phyloP scores from a whole-genome alignment of 2,329 filamentous ascomycete genomes.

The Curvularia eragrostidis region DNA sequence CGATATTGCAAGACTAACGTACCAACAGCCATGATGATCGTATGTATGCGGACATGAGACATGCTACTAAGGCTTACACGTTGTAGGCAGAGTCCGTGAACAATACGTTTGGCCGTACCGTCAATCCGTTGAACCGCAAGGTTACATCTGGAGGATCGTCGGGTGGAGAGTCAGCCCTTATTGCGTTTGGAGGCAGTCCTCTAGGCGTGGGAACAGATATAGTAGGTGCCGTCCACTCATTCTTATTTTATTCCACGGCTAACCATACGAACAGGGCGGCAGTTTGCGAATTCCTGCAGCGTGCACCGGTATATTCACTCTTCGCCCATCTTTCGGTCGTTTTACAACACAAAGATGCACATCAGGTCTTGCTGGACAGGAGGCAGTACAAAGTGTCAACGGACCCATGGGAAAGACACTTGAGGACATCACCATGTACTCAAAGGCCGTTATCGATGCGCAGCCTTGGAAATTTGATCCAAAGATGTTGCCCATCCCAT shows the following conservation, averaged over 20 bases:
- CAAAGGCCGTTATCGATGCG: conserved; percentile 50
- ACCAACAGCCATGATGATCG: conserved; percentile 72
- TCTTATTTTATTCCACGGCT: conserved; percentile 2
- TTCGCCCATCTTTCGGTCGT: conserved; percentile 64
- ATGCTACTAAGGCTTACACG: conserved; percentile 9
- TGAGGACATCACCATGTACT: conserved; percentile 57
- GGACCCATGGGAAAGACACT: conserved; percentile 67
- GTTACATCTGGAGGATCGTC: conserved; percentile 70
- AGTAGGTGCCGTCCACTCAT: conserved; percentile 33
- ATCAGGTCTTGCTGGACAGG: conserved; percentile 69
- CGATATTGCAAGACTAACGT: conserved; percentile 76
- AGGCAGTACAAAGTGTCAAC: conserved; percentile 68
- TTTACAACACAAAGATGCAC: conserved; percentile 63
- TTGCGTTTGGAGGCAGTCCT: conserved; percentile 64
- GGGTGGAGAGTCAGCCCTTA: conserved; percentile 70
- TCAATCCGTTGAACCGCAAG: conserved; percentile 66
- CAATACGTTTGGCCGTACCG: conserved; percentile 67
- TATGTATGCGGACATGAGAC: conserved; percentile 15
- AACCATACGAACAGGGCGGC: conserved; percentile 49
- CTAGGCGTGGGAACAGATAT: conserved; percentile 72
- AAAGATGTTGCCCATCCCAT: conserved; percentile 61
- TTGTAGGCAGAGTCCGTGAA: conserved; percentile 66
- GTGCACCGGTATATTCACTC: conserved; percentile 64
- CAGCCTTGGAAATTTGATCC: conserved; percentile 63
- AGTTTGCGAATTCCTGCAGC: conserved; percentile 64